phyloP scores from a whole-genome alignment of 345 rosid genomes.

The Cardiospermum halicacabum region DNA sequence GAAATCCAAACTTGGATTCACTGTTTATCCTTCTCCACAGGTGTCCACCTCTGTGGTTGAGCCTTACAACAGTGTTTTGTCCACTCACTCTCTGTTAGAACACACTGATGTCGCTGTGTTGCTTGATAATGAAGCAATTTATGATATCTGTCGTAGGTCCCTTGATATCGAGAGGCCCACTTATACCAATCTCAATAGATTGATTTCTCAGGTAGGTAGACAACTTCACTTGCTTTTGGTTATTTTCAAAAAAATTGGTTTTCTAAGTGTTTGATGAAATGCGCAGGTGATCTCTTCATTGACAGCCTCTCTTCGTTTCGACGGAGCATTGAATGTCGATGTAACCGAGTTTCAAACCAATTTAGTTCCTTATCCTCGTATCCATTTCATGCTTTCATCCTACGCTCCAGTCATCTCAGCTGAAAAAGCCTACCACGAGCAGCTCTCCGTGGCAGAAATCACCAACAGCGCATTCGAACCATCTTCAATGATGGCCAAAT shows the following conservation, averaged over 20 bases:
- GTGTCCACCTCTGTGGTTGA: conserved; percentile 23
- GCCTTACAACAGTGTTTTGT: conserved; percentile 17
- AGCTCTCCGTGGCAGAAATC: conserved; percentile 21
- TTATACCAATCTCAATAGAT: conserved; percentile 18
- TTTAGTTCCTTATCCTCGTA: conserved; percentile 25
- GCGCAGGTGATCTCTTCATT: conserved; percentile 14
- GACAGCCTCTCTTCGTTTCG: conserved; percentile 20
- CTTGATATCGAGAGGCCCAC: conserved; percentile 20
- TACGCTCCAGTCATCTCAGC: conserved; percentile 22
- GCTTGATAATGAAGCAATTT: conserved; percentile 15
- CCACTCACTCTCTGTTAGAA: conserved; percentile 15
- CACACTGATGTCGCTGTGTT: conserved; percentile 16
- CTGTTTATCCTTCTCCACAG: conserved; percentile 22
- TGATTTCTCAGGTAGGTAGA: conserved; percentile 11
- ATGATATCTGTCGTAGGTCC: conserved; percentile 17
- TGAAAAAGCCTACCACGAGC: conserved; percentile 18
- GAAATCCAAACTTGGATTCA: conserved; percentile 16
- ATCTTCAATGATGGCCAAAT: conserved; percentile 14
- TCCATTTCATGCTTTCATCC: conserved; percentile 24
- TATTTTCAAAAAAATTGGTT: too few species aligned
- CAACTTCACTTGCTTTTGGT: too few species aligned
- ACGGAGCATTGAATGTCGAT: conserved; percentile 27
- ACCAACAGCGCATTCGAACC: conserved; percentile 17
- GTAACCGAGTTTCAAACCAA: conserved; percentile 30
- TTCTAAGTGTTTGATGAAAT: too few species aligned